phyloP scores from a whole-genome alignment of 1,284 basidiomycete species.

The Ceratobasidium sp. region DNA sequence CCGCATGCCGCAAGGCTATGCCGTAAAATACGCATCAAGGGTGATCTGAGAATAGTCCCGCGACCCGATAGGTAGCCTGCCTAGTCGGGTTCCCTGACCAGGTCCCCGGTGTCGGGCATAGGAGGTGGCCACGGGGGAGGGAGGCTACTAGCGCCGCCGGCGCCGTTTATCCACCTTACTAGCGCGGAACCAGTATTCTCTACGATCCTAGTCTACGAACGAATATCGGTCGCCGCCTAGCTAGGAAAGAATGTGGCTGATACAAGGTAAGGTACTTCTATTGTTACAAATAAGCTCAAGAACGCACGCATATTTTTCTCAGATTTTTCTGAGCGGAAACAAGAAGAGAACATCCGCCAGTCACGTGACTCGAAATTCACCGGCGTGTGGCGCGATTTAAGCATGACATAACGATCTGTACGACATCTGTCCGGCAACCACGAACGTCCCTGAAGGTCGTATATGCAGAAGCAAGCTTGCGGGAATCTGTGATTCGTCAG shows the following conservation, averaged over 20 bases:
- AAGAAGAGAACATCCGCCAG: no score
- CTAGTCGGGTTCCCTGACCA: neutral
- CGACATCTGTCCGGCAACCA: neutral
- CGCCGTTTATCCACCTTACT: neutral
- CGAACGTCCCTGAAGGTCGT: no score
- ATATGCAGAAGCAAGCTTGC: no score
- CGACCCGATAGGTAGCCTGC: no score
- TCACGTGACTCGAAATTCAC: no score
- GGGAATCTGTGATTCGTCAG: neutral
- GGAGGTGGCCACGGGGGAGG: slow-evolving; percentile 1
- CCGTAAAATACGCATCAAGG: slow-evolving; percentile 15
- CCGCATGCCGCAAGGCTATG: slow-evolving; percentile 1
- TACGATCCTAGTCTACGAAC: neutral
- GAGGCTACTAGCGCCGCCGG: neutral
- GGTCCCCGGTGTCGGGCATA: slow-evolving; percentile 12
- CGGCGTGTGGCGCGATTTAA: slow-evolving; percentile 15
- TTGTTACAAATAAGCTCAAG: no score
- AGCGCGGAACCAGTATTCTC: neutral
- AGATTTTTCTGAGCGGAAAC: no score
- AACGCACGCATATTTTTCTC: no score
- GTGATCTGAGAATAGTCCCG: neutral
- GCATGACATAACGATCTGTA: neutral
- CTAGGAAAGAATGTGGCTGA: no score
- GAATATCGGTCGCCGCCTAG: no score
- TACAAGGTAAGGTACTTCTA: no score